Conservation (phyloP, 2,329 filamentous ascomycete species). For the Lecanosticta acicola region DNA sequence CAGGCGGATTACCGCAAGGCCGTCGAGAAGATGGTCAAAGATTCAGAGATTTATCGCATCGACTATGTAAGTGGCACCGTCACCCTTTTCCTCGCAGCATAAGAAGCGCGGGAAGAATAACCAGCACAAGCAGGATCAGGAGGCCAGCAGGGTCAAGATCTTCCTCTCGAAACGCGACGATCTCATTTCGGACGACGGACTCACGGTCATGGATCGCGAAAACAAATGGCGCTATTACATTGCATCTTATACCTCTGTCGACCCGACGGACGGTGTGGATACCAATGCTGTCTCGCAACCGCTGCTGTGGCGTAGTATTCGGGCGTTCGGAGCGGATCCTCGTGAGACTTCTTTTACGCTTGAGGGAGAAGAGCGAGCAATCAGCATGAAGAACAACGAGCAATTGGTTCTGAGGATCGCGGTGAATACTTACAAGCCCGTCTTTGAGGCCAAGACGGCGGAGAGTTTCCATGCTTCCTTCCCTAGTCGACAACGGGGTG, state of each 20-base stretch:
- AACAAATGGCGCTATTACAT: constrained; percentile 90
- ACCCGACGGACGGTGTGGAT: constrained; percentile 60
- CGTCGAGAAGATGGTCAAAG: constrained; percentile 87
- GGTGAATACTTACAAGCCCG: constrained; percentile 39
- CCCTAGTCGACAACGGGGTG: constrained; percentile 32
- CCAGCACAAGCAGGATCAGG: constrained; percentile 51
- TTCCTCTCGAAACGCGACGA: constrained; percentile 86
- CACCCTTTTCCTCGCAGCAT: not conserved
- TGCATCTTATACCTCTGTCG: constrained; percentile 80
- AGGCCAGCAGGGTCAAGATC: constrained; percentile 61
- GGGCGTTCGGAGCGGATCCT: constrained; percentile 33
- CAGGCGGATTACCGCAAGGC: constrained; percentile 89
- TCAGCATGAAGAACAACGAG: constrained; percentile 33
- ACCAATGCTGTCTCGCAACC: constrained; percentile 31
- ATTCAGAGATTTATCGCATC: constrained; percentile 84
- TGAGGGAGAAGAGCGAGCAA: constrained; percentile 13
- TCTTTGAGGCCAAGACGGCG: constrained; percentile 39
- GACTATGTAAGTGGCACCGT: constrained; percentile 66
- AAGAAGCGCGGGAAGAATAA: not conserved
- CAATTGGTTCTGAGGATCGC: constrained; percentile 42
- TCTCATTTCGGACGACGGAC: constrained; percentile 62
- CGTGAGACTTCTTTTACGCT: constrained; percentile 16
- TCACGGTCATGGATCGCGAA: constrained; percentile 45
- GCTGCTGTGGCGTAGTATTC: constrained; percentile 37
- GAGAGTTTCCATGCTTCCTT: constrained; percentile 38